Conservation (phyloP, 1,139 yeast species). For the Debaryomyces subglobosus region DNA sequence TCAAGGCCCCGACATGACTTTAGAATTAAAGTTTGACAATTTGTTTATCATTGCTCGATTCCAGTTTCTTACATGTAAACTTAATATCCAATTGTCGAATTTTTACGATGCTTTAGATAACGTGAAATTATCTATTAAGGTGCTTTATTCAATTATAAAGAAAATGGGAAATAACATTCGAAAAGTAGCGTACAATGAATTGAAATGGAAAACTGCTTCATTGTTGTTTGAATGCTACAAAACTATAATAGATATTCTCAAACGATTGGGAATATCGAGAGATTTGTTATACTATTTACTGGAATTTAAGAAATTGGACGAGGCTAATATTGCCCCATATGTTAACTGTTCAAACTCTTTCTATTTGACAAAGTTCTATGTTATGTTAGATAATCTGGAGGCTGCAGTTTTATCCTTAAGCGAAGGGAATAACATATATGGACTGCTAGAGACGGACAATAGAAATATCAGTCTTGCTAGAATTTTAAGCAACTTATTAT, state of each 20-base stretch:
- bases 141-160: slow-evolving; percentile 44
- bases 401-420: not conserved
- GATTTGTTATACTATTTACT: slow-evolving; percentile 53
- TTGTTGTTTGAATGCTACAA: slow-evolving; percentile 39
- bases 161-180: slow-evolving; percentile 32
- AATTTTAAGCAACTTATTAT: not conserved
- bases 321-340: slow-evolving; percentile 28
- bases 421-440: not conserved
- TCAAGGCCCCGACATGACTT: slow-evolving; percentile 15
- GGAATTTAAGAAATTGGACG: slow-evolving; percentile 47
- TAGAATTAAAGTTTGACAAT: slow-evolving; percentile 32
- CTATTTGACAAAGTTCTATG: slow-evolving; percentile 20
- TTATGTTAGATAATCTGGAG: slow-evolving; percentile 15
- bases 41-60: slow-evolving; percentile 40
- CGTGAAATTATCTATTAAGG: slow-evolving; percentile 41
- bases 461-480: not conserved
- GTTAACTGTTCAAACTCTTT: slow-evolving; percentile 29
- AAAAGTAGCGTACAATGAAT: slow-evolving; percentile 21
- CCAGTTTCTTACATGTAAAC: slow-evolving; percentile 31
- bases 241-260: slow-evolving; percentile 35
- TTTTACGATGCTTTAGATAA: slow-evolving; percentile 30
- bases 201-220: slow-evolving; percentile 40
- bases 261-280: slow-evolving; percentile 54
- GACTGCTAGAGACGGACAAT: not conserved
- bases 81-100: slow-evolving; percentile 20